phyloP scores from a whole-genome alignment of 2,329 filamentous ascomycete species.

The Cladophialophora bantiana region DNA sequence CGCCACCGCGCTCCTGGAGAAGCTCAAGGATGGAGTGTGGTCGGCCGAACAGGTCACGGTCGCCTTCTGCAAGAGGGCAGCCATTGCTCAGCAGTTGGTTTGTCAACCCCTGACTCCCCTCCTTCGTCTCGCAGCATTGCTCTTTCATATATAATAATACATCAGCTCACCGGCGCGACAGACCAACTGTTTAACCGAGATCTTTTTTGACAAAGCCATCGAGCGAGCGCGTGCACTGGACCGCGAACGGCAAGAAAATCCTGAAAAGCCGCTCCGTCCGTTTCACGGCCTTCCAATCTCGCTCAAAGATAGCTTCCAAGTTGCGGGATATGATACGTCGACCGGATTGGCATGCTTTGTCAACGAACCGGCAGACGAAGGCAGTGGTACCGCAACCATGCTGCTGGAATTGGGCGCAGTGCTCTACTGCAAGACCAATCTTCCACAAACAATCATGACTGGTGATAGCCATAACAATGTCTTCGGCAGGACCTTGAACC shows the following conservation, averaged over 20 bases:
- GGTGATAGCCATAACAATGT: constrained; percentile 64
- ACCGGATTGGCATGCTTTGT: constrained; percentile 42
- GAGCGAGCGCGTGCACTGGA: constrained; percentile 68
- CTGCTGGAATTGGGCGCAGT: constrained; percentile 53
- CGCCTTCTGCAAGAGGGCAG: constrained; percentile 53
- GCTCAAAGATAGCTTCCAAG: constrained; percentile 41
- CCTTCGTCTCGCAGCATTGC: background rate
- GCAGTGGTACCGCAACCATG: constrained; percentile 38
- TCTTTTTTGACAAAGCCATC: constrained; percentile 55
- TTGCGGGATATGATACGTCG: constrained; percentile 43
- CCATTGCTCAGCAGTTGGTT: constrained; percentile 51
- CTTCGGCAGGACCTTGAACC: constrained; percentile 66
- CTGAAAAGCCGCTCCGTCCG: constrained; percentile 52
- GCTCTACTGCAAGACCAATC: constrained; percentile 60
- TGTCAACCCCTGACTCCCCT: constrained; percentile 55
- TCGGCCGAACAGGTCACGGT: constrained; percentile 45
- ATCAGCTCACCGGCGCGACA: constrained; percentile 6
- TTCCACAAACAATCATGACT: constrained; percentile 58
- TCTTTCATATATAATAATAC: background rate
- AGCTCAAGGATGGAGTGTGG: constrained; percentile 39
- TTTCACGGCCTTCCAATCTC: constrained; percentile 33
- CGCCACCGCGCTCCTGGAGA: constrained; percentile 48
- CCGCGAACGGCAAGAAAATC: constrained; percentile 41
- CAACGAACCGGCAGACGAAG: constrained; percentile 37
- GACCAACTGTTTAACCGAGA: constrained; percentile 49